Percentiles rank a stretch among this genome's conserved stretches.
Evolutionary conservation across 1,284 basidiomycete species (phyloP).

Genomic region (Volvariella volvacea): DNA sequence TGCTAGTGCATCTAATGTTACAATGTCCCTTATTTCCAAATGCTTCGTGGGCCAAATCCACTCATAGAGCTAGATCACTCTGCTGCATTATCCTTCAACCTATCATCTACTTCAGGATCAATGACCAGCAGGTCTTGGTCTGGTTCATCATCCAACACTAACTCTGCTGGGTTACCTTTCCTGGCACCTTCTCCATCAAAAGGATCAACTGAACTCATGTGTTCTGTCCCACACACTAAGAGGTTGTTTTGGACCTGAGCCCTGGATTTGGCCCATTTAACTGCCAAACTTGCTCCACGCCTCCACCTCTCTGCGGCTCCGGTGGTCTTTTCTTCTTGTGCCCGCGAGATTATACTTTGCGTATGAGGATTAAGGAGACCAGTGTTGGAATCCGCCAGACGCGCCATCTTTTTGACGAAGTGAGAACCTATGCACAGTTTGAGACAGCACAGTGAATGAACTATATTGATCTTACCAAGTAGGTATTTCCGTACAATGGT

Average conservation of each 20-base stretch:
- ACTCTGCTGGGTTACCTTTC: slow-evolving; percentile 21
- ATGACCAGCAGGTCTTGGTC: slow-evolving; percentile 58
- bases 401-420: slow-evolving; percentile 57
- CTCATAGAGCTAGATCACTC: too few relatives aligned
- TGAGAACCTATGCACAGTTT: slow-evolving; percentile 46
- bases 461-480: slow-evolving; percentile 50
- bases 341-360: slow-evolving; percentile 32
- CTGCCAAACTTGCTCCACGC: background rate
- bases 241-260: slow-evolving; percentile 44
- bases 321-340: slow-evolving; percentile 24
- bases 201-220: slow-evolving; percentile 74
- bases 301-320: background rate
- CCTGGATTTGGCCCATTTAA: slow-evolving; percentile 38
- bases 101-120: slow-evolving; percentile 65
- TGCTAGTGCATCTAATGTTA: too few relatives aligned
- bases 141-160: slow-evolving; percentile 18
- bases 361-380: slow-evolving; percentile 33
- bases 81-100: slow-evolving; percentile 64
- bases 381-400: slow-evolving; percentile 22
- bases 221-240: slow-evolving; percentile 55
- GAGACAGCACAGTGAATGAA: background rate
- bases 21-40: too few relatives aligned
- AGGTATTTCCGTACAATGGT: slow-evolving; percentile 81
- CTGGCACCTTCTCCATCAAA: slow-evolving; percentile 54
- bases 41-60: too few relatives aligned